Evolutionary conservation across 1,284 basidiomycete species (phyloP), one percentile per base, ranked within the genome.

Genomic region (Cryptococcus maquisensis): DNA sequence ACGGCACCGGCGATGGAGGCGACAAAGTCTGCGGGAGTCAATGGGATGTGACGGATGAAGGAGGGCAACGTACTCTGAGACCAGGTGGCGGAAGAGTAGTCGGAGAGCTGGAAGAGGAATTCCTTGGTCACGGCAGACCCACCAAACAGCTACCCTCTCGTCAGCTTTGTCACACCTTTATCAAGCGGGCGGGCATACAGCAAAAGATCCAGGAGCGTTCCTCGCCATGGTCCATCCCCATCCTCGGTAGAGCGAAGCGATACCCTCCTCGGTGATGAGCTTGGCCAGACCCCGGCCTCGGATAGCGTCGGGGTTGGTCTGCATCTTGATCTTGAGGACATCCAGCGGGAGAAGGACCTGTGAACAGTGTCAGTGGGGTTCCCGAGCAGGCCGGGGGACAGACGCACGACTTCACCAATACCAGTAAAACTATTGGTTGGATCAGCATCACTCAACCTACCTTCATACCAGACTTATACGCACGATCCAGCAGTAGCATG

Each of bases 211-310:
- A 3, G 95, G 95, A 2, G 95, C 95, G 72, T 98, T 98, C 54
- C 95, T 84, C 1, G 93, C 94, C 81, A 97, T 90, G 37, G 95
- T 98, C 95, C 95, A 98, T 52, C 94, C 95, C 90, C 93, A 97
- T 39, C 95, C 95, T 62, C 93, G 86, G 79, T 98, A 98, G 38
- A 98, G 83, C 3, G 87, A 83, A 12, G 83, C 86, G 51, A 82
- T 69, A 55, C 94, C 92, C 73, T 98, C 96, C 65, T 98, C 94
- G 63, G 86, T 79, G 73, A 98, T 84, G 63, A 98, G 93, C 52
- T 87, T 86, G 55, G 96, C 62, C 66, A 96, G 83, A 38, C 94
- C 93, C 38, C 95, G 87, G 43, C 90, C 90, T 51, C 89, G 87
- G 83, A 96, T 91, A 2, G 93, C 91, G 67, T 95, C 92, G 3